phyloP scores from a whole-genome alignment of 2,329 filamentous ascomycete genomes.

The Talaromyces sp. region DNA sequence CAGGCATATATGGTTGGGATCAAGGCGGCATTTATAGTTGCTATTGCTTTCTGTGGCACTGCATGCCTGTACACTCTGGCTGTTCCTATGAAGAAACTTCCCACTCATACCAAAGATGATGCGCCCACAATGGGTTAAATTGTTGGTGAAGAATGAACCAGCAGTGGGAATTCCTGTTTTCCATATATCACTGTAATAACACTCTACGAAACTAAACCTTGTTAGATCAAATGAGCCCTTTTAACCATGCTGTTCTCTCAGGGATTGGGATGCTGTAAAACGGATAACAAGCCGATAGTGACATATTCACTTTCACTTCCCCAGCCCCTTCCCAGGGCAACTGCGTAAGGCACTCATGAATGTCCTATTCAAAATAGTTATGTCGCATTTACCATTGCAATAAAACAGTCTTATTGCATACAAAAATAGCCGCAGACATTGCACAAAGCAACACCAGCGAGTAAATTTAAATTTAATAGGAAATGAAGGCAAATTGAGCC shows the following conservation, averaged over 20 bases:
- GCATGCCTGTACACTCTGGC: not conserved
- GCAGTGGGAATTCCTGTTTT: not conserved
- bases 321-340: too few relatives aligned
- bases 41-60: conserved; percentile 3
- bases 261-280: too few relatives aligned
- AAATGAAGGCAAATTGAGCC: not conserved
- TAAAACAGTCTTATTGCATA: not conserved
- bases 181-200: not conserved
- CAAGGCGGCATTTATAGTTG: conserved; percentile 3
- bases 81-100: not conserved
- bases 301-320: too few relatives aligned
- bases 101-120: not conserved
- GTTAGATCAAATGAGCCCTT: not conserved
- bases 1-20: conserved; percentile 14
- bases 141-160: not conserved
- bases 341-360: too few relatives aligned
- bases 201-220: not conserved
- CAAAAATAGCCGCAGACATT: not conserved
- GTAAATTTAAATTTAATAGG: not conserved
- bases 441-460: not conserved
- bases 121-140: not conserved
- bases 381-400: too few relatives aligned
- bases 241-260: not conserved
- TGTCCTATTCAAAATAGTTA: not conserved
- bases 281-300: too few relatives aligned